Conservation (phyloP, 2,329 filamentous ascomycete species). For the Thermothelomyces thermophilus region DNA sequence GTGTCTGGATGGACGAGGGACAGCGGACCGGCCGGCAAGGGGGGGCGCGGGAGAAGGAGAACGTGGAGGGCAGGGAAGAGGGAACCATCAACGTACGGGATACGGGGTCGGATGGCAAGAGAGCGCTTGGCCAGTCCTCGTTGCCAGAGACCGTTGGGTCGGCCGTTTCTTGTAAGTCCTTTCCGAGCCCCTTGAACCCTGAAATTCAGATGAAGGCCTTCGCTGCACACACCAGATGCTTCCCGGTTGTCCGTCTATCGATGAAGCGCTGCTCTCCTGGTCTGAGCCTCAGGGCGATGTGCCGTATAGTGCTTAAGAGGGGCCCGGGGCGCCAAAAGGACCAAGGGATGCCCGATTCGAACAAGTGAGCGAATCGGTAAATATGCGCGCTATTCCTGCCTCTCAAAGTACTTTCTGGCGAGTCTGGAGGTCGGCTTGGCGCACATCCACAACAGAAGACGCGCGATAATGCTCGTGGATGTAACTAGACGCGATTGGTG, state of each 20-base stretch:
- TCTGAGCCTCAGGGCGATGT: constrained; percentile 21
- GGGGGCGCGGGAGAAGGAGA: constrained; percentile 10
- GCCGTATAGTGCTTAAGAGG: constrained; percentile 31
- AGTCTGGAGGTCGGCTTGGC: constrained; percentile 35
- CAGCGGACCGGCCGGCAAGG: neutral
- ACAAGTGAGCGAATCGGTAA: constrained; percentile 28
- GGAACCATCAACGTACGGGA: constrained; percentile 30
- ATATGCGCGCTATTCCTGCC: constrained; percentile 25
- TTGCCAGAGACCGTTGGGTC: neutral
- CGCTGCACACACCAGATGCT: neutral
- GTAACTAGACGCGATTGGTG: constrained; percentile 32
- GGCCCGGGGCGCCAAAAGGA: constrained; percentile 34
- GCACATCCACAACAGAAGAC: constrained; percentile 33
- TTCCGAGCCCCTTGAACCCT: constrained; percentile 20
- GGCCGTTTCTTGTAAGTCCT: constrained; percentile 11
- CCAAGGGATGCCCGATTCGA: constrained; percentile 36
- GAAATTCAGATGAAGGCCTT: constrained; percentile 1
- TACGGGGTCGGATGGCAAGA: constrained; percentile 14
- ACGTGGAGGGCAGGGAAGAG: constrained; percentile 25
- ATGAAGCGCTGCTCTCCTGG: neutral
- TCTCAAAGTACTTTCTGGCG: constrained; percentile 25
- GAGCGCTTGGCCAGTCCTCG: constrained; percentile 8
- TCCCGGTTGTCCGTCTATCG: neutral
- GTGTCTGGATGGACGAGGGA: neutral
- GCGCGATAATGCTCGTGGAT: constrained; percentile 29